Base-by-base conservation (phyloP, 129 eudicot genomes). In the Heracleum sosnowskyi region DNA sequence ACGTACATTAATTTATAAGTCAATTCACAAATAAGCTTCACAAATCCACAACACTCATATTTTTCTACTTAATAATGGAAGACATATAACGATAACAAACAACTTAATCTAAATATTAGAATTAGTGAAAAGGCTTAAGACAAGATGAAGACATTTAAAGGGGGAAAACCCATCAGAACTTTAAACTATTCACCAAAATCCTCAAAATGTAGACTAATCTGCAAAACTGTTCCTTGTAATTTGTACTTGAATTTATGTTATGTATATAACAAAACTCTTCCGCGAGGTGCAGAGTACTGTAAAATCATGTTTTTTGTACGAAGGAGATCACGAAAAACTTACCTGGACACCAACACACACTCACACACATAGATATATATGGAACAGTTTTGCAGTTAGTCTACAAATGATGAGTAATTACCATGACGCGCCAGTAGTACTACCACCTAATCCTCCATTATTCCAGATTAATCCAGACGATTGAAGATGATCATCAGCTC, bases 391-490 rank as follows among this genome's bases (percentile, higher is more conserved):
- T 66, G 72, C 72, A 66, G 8, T 66, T 66, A 66, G 72, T 31
- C 40, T 11, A 66, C 39, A 66, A 31, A 66, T 66, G 22, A n/a
- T 26, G 68, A 60, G n/a, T 31, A 66, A 60, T 60, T 66, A 66
- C 72, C 72, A 66, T 31, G 72, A 66, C 31, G 39, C 72, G 12
- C 72, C 72, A 31, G 22, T 6, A 31, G 22, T 6, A 26, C 69
- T 28, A 66, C 72, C 40, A 15, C 72, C 72, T 66, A 66, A 66
- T 28, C 72, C 72, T 31, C 72, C 72, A 80, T 82, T 40, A 84
- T 78, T 85, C 93, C 93, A 89, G 41, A 80, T 86, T 51, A 84
- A 81, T 73, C 57, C 80, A 64, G 90, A 26, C 11, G 51, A 26
- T 41, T 73, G 76, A 40, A 37, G 51, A 22, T 73, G 76, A 73